Conservation (phyloP, 352 stramenopile genomes). For the Phytophthora multivora region DNA sequence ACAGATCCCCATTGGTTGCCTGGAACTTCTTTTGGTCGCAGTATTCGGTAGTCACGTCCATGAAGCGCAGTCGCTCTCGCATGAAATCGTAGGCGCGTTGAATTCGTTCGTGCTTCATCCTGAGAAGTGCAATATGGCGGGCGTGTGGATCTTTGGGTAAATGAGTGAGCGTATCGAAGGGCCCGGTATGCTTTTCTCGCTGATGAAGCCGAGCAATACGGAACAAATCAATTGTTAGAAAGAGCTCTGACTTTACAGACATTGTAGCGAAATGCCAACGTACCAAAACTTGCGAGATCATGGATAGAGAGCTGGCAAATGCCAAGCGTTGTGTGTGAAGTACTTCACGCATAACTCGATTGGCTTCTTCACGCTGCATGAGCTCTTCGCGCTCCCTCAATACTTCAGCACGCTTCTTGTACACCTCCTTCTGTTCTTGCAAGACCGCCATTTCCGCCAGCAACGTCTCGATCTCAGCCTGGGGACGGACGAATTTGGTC, state of each 20-base stretch:
- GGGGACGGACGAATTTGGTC: neutral
- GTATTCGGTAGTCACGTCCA: slow-evolving; percentile 32
- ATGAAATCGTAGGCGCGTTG: slow-evolving; percentile 34
- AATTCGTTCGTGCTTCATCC: slow-evolving; percentile 33
- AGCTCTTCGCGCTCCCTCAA: slow-evolving; percentile 18
- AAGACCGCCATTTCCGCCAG: slow-evolving; percentile 21
- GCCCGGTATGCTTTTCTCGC: slow-evolving; percentile 26
- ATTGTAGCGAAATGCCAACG: neutral
- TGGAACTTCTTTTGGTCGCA: slow-evolving; percentile 48
- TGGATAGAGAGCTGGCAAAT: slow-evolving; percentile 27
- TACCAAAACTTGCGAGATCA: slow-evolving; percentile 26
- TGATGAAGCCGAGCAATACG: too few relatives aligned
- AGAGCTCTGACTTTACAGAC: too few relatives aligned
- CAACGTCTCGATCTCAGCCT: slow-evolving; percentile 29
- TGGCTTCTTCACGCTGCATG: slow-evolving; percentile 12
- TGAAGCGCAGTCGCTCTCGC: slow-evolving; percentile 26
- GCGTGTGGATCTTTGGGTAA: slow-evolving; percentile 10
- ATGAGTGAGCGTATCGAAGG: slow-evolving; percentile 29
- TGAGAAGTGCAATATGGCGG: slow-evolving; percentile 15
- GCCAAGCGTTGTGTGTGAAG: slow-evolving; percentile 28
- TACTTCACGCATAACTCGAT: slow-evolving; percentile 16
- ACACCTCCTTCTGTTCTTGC: slow-evolving; percentile 14
- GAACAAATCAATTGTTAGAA: neutral
- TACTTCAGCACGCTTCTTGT: slow-evolving; percentile 10
- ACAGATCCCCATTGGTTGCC: slow-evolving; percentile 37